These are phyloP conservation scores for Fusarium sp. DNA, from an alignment of 2,329 filamentous ascomycete genomes.

Conservation along the genomic window DNA sequence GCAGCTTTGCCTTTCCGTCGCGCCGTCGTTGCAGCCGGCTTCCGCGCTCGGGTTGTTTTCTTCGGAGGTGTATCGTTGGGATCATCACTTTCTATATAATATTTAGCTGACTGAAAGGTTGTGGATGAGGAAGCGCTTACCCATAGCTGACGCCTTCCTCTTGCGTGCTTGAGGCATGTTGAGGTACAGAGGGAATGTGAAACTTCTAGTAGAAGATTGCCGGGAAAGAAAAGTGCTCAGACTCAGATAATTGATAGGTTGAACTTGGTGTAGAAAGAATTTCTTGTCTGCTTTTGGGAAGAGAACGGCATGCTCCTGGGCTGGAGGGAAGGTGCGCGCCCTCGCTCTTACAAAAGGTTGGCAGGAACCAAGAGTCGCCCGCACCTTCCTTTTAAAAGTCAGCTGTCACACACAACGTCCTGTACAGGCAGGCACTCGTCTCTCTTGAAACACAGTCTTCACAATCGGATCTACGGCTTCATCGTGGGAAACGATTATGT, in stretches of 20 bases:
- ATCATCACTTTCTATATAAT: conserved; percentile 22
- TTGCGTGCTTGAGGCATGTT: conserved; percentile 48
- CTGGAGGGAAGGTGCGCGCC: not conserved
- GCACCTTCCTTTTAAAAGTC: not conserved
- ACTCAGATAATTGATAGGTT: not conserved
- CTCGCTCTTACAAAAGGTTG: not conserved
- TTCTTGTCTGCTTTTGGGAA: not conserved
- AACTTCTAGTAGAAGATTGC: not conserved
- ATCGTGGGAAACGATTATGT: conserved; percentile 7
- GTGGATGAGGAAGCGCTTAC: conserved; percentile 18
- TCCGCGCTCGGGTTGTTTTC: conserved; percentile 30
- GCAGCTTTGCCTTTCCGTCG: conserved; percentile 5
- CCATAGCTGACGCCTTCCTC: conserved; percentile 40
- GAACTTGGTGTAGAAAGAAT: not conserved
- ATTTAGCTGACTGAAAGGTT: conserved; percentile 1
- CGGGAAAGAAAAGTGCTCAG: not conserved
- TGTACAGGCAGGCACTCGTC: not conserved
- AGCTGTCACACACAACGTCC: not conserved
- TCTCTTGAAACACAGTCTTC: not conserved
- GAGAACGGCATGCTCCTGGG: not conserved
- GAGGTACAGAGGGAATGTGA: not conserved
- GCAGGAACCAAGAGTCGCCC: not conserved
- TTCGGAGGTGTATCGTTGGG: conserved; percentile 22
- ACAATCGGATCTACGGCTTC: not conserved
- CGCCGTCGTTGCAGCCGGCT: conserved; percentile 1